A percentile compares a stretch with the other conserved stretches of the same genome.
Evolutionary conservation across 2,329 filamentous ascomycete species (phyloP).

Genomic region (Aspergillus awamori): DNA sequence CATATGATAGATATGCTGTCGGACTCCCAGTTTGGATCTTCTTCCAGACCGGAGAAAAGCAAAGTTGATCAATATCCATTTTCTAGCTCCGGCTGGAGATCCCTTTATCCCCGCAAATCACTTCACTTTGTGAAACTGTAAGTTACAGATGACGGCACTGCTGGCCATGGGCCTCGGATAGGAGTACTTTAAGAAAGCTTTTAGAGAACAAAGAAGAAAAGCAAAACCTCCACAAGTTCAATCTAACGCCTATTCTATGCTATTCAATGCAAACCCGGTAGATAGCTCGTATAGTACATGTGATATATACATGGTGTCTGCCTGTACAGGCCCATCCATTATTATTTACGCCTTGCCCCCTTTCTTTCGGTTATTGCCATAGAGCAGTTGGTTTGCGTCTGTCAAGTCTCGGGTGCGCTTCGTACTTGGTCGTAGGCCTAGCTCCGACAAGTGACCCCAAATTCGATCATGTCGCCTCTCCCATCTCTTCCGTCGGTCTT

Average conservation of each 20-base stretch:
- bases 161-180: not conserved
- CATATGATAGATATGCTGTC: not conserved
- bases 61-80: no score
- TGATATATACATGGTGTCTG: conserved; percentile 5
- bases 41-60: no score
- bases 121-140: not conserved
- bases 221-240: not conserved
- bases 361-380: conserved; percentile 16
- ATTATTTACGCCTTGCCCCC: not conserved
- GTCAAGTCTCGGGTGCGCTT: conserved; percentile 36
- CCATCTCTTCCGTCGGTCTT: conserved; percentile 48
- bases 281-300: not conserved
- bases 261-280: not conserved
- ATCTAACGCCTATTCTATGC: not conserved
- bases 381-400: conserved; percentile 33
- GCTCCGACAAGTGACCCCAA: conserved; percentile 49
- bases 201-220: not conserved
- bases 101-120: not conserved
- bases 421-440: conserved; percentile 61
- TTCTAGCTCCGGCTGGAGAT: no score
- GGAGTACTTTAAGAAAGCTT: not conserved
- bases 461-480: conserved; percentile 49
- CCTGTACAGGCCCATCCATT: no score
- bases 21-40: not conserved
- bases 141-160: not conserved